Conservation (phyloP, 2,329 filamentous ascomycete genomes). For the Ophiostoma triangulosporum region DNA sequence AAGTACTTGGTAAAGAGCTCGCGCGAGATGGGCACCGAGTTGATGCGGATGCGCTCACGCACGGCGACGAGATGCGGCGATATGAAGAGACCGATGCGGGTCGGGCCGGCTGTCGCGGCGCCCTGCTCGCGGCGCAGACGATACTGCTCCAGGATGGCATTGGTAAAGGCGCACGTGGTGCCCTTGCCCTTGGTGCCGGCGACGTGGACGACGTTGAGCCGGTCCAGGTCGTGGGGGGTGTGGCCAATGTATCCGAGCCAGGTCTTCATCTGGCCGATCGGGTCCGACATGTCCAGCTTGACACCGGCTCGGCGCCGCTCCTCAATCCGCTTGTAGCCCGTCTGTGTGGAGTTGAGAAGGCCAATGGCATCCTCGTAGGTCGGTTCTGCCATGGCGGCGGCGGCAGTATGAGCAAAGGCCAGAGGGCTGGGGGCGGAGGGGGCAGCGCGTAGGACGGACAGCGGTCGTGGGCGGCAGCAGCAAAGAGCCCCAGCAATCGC, state of each 20-base stretch:
- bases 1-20: slow-evolving; percentile 50
- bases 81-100: slow-evolving; percentile 50
- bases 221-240: slow-evolving; percentile 37
- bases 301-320: slow-evolving; percentile 62
- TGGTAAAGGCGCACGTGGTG: slow-evolving; percentile 54
- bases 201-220: slow-evolving; percentile 55
- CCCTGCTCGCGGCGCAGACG: slow-evolving; percentile 15
- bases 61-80: slow-evolving; percentile 56
- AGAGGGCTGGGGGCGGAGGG: background rate
- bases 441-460: background rate
- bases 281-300: slow-evolving; percentile 47
- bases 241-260: slow-evolving; percentile 72
- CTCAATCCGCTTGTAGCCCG: slow-evolving; percentile 70
- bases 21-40: slow-evolving; percentile 43
- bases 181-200: slow-evolving; percentile 70
- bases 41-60: slow-evolving; percentile 52
- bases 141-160: slow-evolving; percentile 46
- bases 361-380: slow-evolving; percentile 61
- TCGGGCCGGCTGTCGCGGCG: slow-evolving; percentile 18
- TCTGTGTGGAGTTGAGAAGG: slow-evolving; percentile 80
- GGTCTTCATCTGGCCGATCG: slow-evolving; percentile 65
- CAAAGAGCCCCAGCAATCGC: background rate
- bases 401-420: background rate
- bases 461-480: slow-evolving; percentile 3
- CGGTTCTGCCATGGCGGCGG: background rate